Conservation (phyloP, 495 filamentous ascomycete species). For the Aspergillus bertholletiae region DNA sequence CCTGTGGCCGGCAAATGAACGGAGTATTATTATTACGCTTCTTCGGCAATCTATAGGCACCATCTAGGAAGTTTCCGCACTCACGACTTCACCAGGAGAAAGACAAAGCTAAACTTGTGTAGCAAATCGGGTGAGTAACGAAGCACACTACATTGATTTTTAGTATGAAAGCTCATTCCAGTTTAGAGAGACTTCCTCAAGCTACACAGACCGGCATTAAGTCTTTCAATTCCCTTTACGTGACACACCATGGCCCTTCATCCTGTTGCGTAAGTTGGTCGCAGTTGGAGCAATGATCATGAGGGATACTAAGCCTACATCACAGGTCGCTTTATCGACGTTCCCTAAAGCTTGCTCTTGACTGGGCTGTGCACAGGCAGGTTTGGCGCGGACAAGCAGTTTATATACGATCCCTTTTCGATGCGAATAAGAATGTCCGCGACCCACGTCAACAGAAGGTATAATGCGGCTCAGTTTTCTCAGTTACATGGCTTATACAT, state of each 20-base stretch:
- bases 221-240: background rate
- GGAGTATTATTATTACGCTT: conserved; percentile 41
- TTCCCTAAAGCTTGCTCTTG: conserved; percentile 85
- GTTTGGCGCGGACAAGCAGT: conserved; percentile 93
- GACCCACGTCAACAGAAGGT: conserved; percentile 89
- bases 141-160: background rate
- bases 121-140: background rate
- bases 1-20: conserved; percentile 25
- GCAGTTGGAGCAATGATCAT: background rate
- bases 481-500: conserved; percentile 3
- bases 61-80: conserved; percentile 20
- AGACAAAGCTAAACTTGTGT: background rate
- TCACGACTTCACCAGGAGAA: background rate
- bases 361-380: conserved; percentile 88
- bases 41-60: conserved; percentile 17
- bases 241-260: conserved; percentile 34
- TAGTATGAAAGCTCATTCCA: background rate
- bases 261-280: conserved; percentile 32
- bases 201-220: background rate
- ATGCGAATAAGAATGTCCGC: conserved; percentile 81
- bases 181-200: background rate
- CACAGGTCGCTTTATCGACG: conserved; percentile 87
- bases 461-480: conserved; percentile 20
- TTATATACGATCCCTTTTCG: conserved; percentile 93
- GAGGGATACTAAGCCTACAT: conserved; percentile 9